Percentiles rank a stretch among this genome's conserved stretches.
Conservation (phyloP, 164 flowering plant species). For the Aristolochia californica region DNA sequence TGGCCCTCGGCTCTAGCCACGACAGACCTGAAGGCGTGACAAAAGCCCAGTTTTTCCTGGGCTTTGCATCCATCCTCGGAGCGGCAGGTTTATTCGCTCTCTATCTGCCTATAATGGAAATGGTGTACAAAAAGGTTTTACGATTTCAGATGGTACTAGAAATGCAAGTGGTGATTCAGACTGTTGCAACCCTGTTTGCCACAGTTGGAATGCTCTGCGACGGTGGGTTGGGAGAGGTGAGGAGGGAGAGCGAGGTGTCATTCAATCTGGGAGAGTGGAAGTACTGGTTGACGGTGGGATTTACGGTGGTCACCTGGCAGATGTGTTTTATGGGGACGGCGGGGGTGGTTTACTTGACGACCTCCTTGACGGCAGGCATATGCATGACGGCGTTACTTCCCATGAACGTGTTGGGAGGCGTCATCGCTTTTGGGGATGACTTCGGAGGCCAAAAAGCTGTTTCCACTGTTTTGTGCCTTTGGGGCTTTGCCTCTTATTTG, state of each 20-base stretch:
- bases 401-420: conserved; percentile 58
- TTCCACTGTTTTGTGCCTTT: conserved; percentile 47
- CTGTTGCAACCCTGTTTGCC: conserved; percentile 45
- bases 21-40: conserved; percentile 34
- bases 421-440: conserved; percentile 41
- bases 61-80: conserved; percentile 48
- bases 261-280: conserved; percentile 33
- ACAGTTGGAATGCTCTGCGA: conserved; percentile 45
- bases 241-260: conserved; percentile 19
- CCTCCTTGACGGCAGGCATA: conserved; percentile 60
- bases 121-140: conserved; percentile 14
- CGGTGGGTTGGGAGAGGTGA: conserved; percentile 49
- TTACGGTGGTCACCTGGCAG: conserved; percentile 53
- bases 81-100: conserved; percentile 61
- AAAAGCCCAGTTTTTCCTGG: conserved; percentile 35
- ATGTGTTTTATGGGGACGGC: conserved; percentile 75
- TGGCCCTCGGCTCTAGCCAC: conserved; percentile 37
- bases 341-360: conserved; percentile 66
- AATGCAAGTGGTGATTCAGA: conserved; percentile 63
- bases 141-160: conserved; percentile 48
- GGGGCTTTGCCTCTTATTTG: conserved; percentile 75
- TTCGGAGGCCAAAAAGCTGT: conserved; percentile 54
- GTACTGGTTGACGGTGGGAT: conserved; percentile 39
- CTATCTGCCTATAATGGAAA: conserved; percentile 42
- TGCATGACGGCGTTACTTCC: conserved; percentile 75